phyloP scores from a whole-genome alignment of 2,329 filamentous ascomycete genomes.

The Penicillium sp. region DNA sequence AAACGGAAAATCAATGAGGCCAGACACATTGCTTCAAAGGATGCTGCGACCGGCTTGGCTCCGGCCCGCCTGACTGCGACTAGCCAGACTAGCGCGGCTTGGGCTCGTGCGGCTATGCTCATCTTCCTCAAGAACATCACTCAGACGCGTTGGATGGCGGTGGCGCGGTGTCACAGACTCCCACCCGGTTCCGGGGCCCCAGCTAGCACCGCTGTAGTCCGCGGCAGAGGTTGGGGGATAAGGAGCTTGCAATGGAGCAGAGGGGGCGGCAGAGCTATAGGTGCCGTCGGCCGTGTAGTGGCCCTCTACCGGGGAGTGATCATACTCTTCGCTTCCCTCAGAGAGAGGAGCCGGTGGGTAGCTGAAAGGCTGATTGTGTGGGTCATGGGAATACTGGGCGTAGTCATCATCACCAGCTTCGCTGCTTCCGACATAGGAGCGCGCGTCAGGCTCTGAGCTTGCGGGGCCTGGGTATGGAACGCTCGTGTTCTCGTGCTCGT shows the following conservation, averaged over 20 bases:
- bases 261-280: conserved; percentile 27
- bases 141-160: conserved; percentile 83
- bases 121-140: conserved; percentile 84
- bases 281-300: conserved; percentile 38
- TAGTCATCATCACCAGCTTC: conserved; percentile 71
- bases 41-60: conserved; percentile 8
- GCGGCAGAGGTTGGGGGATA: conserved; percentile 40
- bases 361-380: conserved; percentile 60
- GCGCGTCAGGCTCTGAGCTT: conserved; percentile 49
- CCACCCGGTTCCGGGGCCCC: conserved; percentile 68
- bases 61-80: conserved; percentile 22
- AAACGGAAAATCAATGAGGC: not conserved
- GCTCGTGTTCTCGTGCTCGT: conserved; percentile 39
- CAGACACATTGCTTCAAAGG: not conserved
- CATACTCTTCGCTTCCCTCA: conserved; percentile 56
- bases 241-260: conserved; percentile 27
- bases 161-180: conserved; percentile 70
- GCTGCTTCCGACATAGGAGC: conserved; percentile 54
- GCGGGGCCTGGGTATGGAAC: conserved; percentile 34
- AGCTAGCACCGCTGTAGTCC: conserved; percentile 68
- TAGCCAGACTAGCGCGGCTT: conserved; percentile 62
- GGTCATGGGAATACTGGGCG: conserved; percentile 62
- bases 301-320: conserved; percentile 49
- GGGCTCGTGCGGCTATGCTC: conserved; percentile 67
- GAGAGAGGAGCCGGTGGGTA: conserved; percentile 49